These are phyloP conservation scores for Xerocomus spinulosus DNA, from an alignment of 768 basidiomycete genomes.

Conservation along the genomic window DNA sequence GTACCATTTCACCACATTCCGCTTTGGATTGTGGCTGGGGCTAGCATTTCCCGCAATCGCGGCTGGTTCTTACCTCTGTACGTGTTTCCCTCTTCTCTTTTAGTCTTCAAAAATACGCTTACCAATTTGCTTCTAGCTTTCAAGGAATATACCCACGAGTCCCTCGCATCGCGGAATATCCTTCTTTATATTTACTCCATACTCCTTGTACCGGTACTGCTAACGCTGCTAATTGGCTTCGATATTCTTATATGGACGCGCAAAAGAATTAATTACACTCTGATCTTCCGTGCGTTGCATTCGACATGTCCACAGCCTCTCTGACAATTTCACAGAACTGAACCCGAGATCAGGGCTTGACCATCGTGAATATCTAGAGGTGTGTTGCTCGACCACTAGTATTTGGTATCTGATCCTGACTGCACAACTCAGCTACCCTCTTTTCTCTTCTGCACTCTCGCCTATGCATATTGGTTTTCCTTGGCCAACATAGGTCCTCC, in stretches of 20 bases:
- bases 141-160: conserved; percentile 42
- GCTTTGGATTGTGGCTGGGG: conserved; percentile 69
- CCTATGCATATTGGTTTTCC: conserved; percentile 80
- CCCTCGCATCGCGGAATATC: conserved; percentile 64
- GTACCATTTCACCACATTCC: conserved; percentile 72
- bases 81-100: background rate
- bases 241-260: conserved; percentile 76
- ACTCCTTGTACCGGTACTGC: conserved; percentile 68
- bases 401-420: background rate
- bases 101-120: too few relatives aligned
- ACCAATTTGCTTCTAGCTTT: conserved; percentile 52
- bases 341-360: conserved; percentile 70
- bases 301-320: background rate
- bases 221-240: conserved; percentile 70
- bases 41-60: conserved; percentile 65
- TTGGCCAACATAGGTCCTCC: conserved; percentile 67
- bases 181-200: conserved; percentile 76
- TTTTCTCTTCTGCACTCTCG: conserved; percentile 64
- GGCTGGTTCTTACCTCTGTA: conserved; percentile 58
- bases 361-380: conserved; percentile 71
- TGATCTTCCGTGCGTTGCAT: conserved; percentile 71
- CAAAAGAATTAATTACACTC: conserved; percentile 84
- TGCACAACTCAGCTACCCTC: conserved; percentile 57
- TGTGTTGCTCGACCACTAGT: conserved; percentile 24
- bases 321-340: conserved; percentile 44